phyloP scores from a whole-genome alignment of 2,329 filamentous ascomycete species.

The Emmonsiellopsis sp. region DNA sequence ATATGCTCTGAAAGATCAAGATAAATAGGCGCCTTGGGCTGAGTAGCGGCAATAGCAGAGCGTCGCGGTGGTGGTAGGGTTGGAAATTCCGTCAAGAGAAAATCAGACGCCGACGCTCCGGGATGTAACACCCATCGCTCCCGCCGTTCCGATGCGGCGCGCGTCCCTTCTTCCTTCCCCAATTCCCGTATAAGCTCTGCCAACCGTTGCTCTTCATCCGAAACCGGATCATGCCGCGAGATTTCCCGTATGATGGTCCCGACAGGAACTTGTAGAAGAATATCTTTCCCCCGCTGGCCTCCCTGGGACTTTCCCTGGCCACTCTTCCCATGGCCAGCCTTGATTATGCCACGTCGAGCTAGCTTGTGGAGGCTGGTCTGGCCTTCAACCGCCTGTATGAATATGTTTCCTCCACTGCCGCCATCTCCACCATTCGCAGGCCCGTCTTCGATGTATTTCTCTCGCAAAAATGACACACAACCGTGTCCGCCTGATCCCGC shows the following conservation, averaged over 20 bases:
- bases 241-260: conserved; percentile 85
- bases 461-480: conserved; percentile 87
- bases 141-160: conserved; percentile 37
- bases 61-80: conserved; percentile 46
- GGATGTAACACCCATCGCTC: conserved; percentile 85
- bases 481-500: conserved; percentile 81
- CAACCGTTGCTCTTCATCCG: conserved; percentile 49
- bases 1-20: conserved; percentile 69
- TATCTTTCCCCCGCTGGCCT: conserved; percentile 74
- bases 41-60: conserved; percentile 52
- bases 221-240: conserved; percentile 65
- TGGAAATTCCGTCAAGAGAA: conserved; percentile 51
- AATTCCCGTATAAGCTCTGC: conserved; percentile 19
- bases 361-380: conserved; percentile 93
- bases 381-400: conserved; percentile 84
- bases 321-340: conserved; percentile 36
- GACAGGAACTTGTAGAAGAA: conserved; percentile 83
- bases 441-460: conserved; percentile 80
- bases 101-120: conserved; percentile 64
- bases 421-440: conserved; percentile 94
- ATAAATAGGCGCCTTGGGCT: conserved; percentile 64
- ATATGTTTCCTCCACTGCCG: conserved; percentile 82
- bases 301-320: conserved; percentile 41
- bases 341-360: conserved; percentile 59
- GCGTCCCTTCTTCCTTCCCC: conserved; percentile 34